Evolutionary conservation across 257 asterid species (phyloP).

Genomic region (Perilla frutescens): DNA sequence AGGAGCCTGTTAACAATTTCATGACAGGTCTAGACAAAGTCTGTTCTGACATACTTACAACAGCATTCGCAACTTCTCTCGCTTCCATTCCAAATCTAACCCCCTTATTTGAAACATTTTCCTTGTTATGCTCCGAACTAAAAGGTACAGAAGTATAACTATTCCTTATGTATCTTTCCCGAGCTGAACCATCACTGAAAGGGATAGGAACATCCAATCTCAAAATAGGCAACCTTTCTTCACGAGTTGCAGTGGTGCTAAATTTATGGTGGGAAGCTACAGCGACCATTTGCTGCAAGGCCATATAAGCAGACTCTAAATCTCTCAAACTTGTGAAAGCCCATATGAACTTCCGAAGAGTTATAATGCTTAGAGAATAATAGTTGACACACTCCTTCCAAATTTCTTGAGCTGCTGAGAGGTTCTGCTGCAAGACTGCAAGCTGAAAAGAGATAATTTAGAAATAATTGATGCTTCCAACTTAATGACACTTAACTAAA

Average conservation of each 20-base stretch:
- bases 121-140: constrained; percentile 36
- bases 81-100: constrained; percentile 36
- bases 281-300: constrained; percentile 74
- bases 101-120: constrained; percentile 34
- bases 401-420: constrained; percentile 65
- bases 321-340: constrained; percentile 76
- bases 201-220: constrained; percentile 79
- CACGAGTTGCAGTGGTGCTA: constrained; percentile 49
- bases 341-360: constrained; percentile 71
- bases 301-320: constrained; percentile 68
- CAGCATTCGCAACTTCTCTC: constrained; percentile 28
- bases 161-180: constrained; percentile 34
- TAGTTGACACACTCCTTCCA: constrained; percentile 74
- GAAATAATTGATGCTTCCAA: constrained; percentile 27
- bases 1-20: constrained; percentile 68
- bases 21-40: constrained; percentile 46
- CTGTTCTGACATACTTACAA: constrained; percentile 40
- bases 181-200: constrained; percentile 39
- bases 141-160: constrained; percentile 32
- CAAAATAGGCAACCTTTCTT: constrained; percentile 51
- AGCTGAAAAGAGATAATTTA: constrained; percentile 66
- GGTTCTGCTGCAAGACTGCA: constrained; percentile 80
- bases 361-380: constrained; percentile 57
- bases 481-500: constrained; percentile 25
- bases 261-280: constrained; percentile 47